Conservation (phyloP, 108 stramenopile species). For the Pseudonitzschia multiseries region DNA sequence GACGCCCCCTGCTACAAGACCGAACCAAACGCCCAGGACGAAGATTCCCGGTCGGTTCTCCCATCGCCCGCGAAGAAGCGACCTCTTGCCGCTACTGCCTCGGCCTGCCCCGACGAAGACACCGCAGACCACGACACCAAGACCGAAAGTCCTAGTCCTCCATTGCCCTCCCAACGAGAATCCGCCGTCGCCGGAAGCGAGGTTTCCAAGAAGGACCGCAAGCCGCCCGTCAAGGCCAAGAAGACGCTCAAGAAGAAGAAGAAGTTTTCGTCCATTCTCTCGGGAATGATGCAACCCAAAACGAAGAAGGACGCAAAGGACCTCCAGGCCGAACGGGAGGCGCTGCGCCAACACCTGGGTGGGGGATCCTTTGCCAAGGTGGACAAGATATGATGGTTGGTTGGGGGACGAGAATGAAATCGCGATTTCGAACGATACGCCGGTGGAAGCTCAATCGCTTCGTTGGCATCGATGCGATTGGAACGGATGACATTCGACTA, state of each 20-base stretch:
- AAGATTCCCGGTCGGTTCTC: background rate
- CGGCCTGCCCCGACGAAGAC: background rate
- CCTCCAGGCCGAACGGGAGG: conserved; percentile 46
- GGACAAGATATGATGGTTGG: conserved; percentile 57
- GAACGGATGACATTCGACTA: too few relatives aligned
- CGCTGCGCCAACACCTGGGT: conserved; percentile 46
- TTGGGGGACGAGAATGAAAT: too few relatives aligned
- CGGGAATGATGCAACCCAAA: conserved; percentile 39
- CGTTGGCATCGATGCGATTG: too few relatives aligned
- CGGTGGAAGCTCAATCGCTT: too few relatives aligned
- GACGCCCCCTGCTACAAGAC: background rate
- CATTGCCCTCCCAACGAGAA: too few relatives aligned
- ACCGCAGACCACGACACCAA: background rate
- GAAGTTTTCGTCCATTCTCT: conserved; percentile 58
- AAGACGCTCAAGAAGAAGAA: conserved; percentile 52
- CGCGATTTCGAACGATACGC: too few relatives aligned
- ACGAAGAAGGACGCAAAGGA: conserved; percentile 26
- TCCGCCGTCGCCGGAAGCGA: too few relatives aligned
- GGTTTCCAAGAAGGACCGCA: too few relatives aligned
- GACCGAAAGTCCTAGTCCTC: background rate
- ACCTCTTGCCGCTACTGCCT: background rate
- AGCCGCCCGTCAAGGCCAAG: conserved; percentile 1
- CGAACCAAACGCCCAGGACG: too few relatives aligned
- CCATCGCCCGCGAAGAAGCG: background rate
- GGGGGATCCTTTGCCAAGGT: conserved; percentile 64